Evolutionary conservation across 1,139 yeast genomes (phyloP).

Genomic region (Taiozyma sp.): DNA sequence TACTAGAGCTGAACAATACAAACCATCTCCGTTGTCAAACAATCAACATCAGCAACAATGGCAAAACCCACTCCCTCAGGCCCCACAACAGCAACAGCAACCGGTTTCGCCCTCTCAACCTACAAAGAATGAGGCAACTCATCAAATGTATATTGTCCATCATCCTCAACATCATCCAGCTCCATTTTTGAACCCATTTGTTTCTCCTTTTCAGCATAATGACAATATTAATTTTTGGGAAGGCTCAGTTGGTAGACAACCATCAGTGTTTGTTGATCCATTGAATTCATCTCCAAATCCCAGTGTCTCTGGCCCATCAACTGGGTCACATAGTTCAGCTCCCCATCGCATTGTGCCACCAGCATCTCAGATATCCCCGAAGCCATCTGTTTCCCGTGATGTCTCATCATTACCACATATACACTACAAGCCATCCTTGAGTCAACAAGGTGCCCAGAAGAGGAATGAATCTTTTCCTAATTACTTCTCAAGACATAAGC

Average conservation of each 20-base stretch:
- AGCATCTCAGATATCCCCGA: background rate
- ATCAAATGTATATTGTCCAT: background rate
- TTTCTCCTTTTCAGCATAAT: slow-evolving; percentile 7
- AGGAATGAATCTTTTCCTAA: slow-evolving; percentile 16
- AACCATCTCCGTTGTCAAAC: slow-evolving; percentile 7
- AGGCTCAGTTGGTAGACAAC: slow-evolving; percentile 19
- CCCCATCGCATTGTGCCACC: background rate
- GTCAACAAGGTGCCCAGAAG: slow-evolving; percentile 1
- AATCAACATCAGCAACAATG: background rate
- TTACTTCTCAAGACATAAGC: slow-evolving; percentile 3
- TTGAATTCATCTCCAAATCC: slow-evolving; percentile 10
- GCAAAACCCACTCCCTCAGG: background rate
- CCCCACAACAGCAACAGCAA: background rate
- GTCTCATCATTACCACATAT: slow-evolving; percentile 12
- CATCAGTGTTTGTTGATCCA: slow-evolving; percentile 23
- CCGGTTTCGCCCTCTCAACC: background rate
- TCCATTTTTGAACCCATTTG: slow-evolving; percentile 7
- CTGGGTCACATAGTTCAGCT: slow-evolving; percentile 1
- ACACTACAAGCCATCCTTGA: slow-evolving; percentile 4
- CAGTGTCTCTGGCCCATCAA: background rate
- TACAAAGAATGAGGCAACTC: slow-evolving; percentile 2
- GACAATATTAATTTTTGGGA: slow-evolving; percentile 24
- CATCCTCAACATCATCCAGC: slow-evolving; percentile 2
- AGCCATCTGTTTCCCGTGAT: background rate
- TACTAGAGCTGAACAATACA: slow-evolving; percentile 16